Evolutionary conservation across 352 stramenopile genomes (phyloP).

Genomic region (Halophytophthora polymorphica): DNA sequence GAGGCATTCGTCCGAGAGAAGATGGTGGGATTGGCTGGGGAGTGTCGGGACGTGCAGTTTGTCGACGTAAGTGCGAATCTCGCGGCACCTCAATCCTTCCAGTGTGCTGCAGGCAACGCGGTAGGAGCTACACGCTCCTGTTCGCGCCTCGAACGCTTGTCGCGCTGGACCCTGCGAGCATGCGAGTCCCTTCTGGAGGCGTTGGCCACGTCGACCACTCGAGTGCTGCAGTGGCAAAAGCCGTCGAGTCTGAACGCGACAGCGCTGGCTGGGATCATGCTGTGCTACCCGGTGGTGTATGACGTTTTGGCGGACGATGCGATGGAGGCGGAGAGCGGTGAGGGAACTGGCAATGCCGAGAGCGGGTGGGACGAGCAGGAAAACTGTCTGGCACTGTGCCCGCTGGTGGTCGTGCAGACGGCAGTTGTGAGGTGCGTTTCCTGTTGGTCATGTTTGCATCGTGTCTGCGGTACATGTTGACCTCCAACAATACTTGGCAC

Average conservation of each 20-base stretch:
- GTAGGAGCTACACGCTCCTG: background rate
- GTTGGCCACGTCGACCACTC: background rate
- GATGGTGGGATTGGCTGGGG: constrained; percentile 18
- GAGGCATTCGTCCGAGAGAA: constrained; percentile 33
- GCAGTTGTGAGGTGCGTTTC: constrained; percentile 18
- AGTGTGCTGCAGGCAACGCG: background rate
- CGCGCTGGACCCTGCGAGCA: constrained; percentile 8
- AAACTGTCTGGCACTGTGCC: constrained; percentile 56
- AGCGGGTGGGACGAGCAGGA: constrained; percentile 27
- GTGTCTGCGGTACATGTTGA: too few species aligned
- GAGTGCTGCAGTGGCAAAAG: constrained; percentile 18
- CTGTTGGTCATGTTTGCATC: constrained; percentile 1
- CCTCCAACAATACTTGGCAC: too few species aligned
- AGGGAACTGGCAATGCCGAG: background rate
- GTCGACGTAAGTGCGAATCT: constrained; percentile 36
- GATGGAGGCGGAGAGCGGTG: too few species aligned
- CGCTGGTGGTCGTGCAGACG: constrained; percentile 33
- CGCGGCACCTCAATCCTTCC: constrained; percentile 8
- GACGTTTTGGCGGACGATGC: constrained; percentile 17
- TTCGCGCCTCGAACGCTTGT: constrained; percentile 8
- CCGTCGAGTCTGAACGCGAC: constrained; percentile 17
- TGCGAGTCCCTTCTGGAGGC: constrained; percentile 18
- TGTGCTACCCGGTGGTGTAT: constrained; percentile 48
- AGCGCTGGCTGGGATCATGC: constrained; percentile 34
- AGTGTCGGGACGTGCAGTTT: constrained; percentile 14